Evolutionary conservation across 441 rosid species (phyloP).

Genomic region (Erodium chrysanthum): DNA sequence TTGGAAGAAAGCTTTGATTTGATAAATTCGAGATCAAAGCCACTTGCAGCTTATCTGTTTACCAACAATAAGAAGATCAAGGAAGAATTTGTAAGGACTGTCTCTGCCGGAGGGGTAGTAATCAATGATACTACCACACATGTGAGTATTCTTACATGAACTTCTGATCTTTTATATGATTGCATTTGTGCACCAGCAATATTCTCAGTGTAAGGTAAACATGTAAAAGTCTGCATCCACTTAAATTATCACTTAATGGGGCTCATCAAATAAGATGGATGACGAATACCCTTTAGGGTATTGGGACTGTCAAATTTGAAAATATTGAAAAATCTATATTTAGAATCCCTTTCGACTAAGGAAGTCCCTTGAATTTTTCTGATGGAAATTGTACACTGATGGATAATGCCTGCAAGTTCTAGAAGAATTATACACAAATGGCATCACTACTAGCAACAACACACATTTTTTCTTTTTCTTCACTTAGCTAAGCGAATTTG

Average conservation of each 20-base stretch:
- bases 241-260: background rate
- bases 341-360: background rate
- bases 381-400: too few relatives aligned
- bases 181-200: background rate
- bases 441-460: too few relatives aligned
- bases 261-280: background rate
- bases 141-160: conserved; percentile 26
- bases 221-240: background rate
- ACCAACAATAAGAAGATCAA: conserved; percentile 49
- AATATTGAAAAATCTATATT: too few relatives aligned
- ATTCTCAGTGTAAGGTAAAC: background rate
- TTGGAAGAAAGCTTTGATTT: conserved; percentile 37
- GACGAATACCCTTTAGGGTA: background rate
- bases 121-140: conserved; percentile 72
- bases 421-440: too few relatives aligned
- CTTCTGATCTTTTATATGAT: background rate
- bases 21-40: conserved; percentile 46
- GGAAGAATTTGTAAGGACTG: conserved; percentile 44
- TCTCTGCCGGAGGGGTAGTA: conserved; percentile 69
- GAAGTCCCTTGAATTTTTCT: too few relatives aligned
- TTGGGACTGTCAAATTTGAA: too few relatives aligned
- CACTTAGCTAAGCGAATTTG: too few relatives aligned
- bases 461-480: too few relatives aligned
- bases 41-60: conserved; percentile 88
- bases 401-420: too few relatives aligned